A percentile compares a stretch with the other conserved stretches of the same genome.
Conservation (phyloP, 179 eudicot genomes). For the Vitellaria paradoxa region DNA sequence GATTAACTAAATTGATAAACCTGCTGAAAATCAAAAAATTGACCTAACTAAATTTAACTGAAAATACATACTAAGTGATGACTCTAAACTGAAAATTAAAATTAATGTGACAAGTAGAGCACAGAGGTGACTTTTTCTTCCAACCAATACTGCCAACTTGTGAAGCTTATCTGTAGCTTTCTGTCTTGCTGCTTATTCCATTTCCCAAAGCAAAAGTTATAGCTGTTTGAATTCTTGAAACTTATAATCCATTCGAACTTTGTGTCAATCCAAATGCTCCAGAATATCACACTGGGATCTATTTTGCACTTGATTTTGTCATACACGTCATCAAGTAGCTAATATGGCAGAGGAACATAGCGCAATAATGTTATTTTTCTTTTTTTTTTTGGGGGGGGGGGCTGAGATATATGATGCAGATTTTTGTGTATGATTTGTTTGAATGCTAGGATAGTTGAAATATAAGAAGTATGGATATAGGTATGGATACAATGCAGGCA, state of each 20-base stretch:
- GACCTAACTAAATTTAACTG: too few relatives aligned
- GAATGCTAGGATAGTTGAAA: background rate
- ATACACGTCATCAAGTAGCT: background rate
- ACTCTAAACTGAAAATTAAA: too few relatives aligned
- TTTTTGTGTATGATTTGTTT: background rate
- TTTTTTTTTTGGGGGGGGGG: too few relatives aligned
- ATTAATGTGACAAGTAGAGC: background rate
- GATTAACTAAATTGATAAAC: too few relatives aligned
- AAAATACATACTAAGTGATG: too few relatives aligned
- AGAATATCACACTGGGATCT: background rate
- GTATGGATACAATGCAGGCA: too few relatives aligned
- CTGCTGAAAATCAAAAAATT: too few relatives aligned
- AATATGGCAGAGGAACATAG: background rate
- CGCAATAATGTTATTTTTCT: background rate
- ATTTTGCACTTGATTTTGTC: background rate
- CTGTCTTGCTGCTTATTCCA: background rate
- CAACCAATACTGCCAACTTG: background rate
- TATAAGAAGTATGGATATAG: too few relatives aligned
- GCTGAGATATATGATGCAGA: too few relatives aligned
- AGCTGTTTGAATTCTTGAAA: background rate
- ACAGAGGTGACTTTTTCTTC: background rate
- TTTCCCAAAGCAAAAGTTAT: background rate
- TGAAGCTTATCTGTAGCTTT: background rate
- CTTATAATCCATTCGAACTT: background rate
- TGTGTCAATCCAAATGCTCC: constrained; percentile 5